These are phyloP conservation scores for Leccinum barrowsii DNA, from an alignment of 768 basidiomycete genomes.

Conservation along the genomic window DNA sequence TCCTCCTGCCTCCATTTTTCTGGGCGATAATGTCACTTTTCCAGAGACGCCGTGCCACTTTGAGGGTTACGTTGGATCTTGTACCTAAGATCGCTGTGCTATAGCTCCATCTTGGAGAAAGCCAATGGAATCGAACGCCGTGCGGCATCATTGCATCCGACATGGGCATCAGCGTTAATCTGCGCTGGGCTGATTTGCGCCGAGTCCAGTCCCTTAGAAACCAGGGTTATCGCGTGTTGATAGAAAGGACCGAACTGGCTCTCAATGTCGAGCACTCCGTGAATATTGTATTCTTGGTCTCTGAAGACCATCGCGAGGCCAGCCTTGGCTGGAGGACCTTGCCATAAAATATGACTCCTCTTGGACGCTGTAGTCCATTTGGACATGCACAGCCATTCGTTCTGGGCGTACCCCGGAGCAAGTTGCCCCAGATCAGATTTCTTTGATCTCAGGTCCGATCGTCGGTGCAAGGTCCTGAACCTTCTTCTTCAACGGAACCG, in stretches of 20 bases:
- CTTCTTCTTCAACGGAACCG: conserved; percentile 54
- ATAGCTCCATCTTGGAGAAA: conserved; percentile 73
- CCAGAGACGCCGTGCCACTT: conserved; percentile 66
- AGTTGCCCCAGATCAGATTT: conserved; percentile 70
- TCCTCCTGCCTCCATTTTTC: conserved; percentile 53
- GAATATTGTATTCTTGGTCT: conserved; percentile 66
- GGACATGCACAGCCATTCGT: conserved; percentile 70
- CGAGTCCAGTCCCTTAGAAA: conserved; percentile 67
- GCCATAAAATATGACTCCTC: conserved; percentile 68
- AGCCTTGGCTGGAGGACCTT: neutral
- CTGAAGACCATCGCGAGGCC: conserved; percentile 53
- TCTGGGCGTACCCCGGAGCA: conserved; percentile 44
- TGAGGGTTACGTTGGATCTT: conserved; percentile 71
- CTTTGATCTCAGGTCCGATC: conserved; percentile 73
- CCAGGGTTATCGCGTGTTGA: conserved; percentile 78
- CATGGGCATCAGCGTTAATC: conserved; percentile 24
- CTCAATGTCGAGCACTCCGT: conserved; percentile 69
- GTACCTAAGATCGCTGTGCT: conserved; percentile 81
- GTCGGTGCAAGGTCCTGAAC: conserved; percentile 63
- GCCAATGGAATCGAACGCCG: conserved; percentile 59
- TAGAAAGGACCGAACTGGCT: conserved; percentile 74
- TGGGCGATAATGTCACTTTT: conserved; percentile 59
- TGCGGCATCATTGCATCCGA: conserved; percentile 68
- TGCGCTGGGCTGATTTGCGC: neutral
- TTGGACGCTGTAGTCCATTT: conserved; percentile 7